Evolutionary conservation across 257 asterid species (phyloP).

Genomic region (Primulina huaijiensis): DNA sequence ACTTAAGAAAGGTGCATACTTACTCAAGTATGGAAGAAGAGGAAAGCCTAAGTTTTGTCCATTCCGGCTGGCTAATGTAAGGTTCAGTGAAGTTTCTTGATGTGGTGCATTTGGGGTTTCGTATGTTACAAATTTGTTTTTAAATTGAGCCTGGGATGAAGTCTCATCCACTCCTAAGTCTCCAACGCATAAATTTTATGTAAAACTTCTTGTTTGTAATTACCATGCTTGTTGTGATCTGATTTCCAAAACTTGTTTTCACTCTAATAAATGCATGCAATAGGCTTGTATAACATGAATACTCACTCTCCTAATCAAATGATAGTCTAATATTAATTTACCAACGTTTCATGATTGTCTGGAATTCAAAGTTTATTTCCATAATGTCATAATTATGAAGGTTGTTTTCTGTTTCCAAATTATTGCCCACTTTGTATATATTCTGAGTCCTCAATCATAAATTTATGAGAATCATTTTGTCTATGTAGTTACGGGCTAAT

Average conservation of each 20-base stretch:
- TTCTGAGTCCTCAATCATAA: background rate
- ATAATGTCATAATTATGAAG: too few species aligned
- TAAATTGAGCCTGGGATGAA: constrained; percentile 1
- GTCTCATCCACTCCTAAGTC: background rate
- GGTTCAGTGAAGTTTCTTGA: constrained; percentile 16
- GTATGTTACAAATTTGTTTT: constrained; percentile 3
- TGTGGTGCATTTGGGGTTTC: constrained; percentile 4
- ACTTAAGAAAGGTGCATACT: constrained; percentile 62
- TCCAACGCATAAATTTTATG: background rate
- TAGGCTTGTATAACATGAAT: constrained; percentile 3
- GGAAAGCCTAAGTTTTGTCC: constrained; percentile 77
- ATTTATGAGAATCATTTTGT: constrained; percentile 5
- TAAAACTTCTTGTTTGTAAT: background rate
- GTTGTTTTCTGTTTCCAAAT: background rate
- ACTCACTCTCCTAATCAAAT: background rate
- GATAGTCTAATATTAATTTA: constrained; percentile 1
- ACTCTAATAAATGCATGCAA: background rate
- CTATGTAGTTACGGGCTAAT: constrained; percentile 4
- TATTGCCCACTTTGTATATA: background rate
- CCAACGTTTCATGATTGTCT: background rate
- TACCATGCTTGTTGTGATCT: background rate
- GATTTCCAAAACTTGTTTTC: background rate
- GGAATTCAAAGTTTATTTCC: background rate
- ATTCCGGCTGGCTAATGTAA: constrained; percentile 64
- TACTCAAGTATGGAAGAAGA: constrained; percentile 69